phyloP scores from a whole-genome alignment of 2,329 filamentous ascomycete genomes.

The Fusarium sp. region DNA sequence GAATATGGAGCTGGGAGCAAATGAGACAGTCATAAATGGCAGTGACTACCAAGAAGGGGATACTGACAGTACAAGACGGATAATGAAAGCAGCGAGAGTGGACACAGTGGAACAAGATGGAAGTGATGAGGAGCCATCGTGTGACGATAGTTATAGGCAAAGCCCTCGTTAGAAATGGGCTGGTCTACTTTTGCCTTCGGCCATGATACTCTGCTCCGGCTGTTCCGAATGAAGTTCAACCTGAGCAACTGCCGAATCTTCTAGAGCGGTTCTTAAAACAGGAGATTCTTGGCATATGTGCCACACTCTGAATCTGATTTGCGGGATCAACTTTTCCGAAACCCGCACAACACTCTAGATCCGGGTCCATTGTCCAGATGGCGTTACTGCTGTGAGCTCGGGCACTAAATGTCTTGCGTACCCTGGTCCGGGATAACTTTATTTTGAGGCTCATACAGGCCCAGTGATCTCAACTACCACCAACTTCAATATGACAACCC shows the following conservation, averaged over 20 bases:
- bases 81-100: not conserved
- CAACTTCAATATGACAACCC: not conserved
- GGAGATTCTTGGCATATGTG: not conserved
- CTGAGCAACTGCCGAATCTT: not conserved
- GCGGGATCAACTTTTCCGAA: not conserved
- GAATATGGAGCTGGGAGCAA: not conserved
- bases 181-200: too few species aligned
- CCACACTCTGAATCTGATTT: not conserved
- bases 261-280: not conserved
- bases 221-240: not conserved
- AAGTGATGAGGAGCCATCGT: not conserved
- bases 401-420: not conserved
- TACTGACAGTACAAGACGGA: not conserved
- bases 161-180: too few species aligned
- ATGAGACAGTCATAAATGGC: not conserved
- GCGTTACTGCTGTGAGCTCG: not conserved
- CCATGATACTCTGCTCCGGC: not conserved
- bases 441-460: not conserved
- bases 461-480: not conserved
- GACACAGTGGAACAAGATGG: not conserved
- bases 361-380: not conserved
- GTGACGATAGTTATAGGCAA: not conserved
- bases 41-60: not conserved
- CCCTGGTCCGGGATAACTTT: not conserved
- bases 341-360: not conserved